These are phyloP conservation scores for Aphanomyces cochlioides DNA, from an alignment of 352 stramenopile genomes.

Conservation along the genomic window DNA sequence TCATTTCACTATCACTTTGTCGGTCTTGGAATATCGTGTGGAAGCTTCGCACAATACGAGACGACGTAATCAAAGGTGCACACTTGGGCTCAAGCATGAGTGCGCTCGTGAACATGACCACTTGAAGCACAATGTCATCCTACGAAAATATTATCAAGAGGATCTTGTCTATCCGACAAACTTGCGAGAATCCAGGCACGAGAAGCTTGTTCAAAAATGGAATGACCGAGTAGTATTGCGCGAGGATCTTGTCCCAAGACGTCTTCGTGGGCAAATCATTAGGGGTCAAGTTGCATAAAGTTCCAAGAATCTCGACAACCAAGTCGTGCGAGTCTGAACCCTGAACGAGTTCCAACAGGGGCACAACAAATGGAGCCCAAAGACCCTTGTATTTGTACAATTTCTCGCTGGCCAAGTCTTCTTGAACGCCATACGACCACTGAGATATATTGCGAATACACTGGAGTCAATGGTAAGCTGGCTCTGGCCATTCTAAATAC, in stretches of 20 bases:
- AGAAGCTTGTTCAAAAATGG: slow-evolving; percentile 91
- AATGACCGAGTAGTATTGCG: slow-evolving; percentile 77
- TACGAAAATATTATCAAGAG: slow-evolving; percentile 26
- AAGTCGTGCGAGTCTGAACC: slow-evolving; percentile 90
- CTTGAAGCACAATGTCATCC: slow-evolving; percentile 90
- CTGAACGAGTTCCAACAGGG: slow-evolving; percentile 82
- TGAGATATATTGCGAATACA: slow-evolving; percentile 84
- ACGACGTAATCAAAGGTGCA: slow-evolving; percentile 66
- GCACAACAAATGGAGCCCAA: slow-evolving; percentile 88
- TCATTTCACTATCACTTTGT: slow-evolving; percentile 82
- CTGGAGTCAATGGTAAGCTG: slow-evolving; percentile 33
- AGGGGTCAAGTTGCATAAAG: slow-evolving; percentile 89
- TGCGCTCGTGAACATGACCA: slow-evolving; percentile 80
- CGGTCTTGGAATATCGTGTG: slow-evolving; percentile 83
- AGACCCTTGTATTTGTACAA: slow-evolving; percentile 90
- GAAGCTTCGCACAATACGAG: slow-evolving; percentile 66
- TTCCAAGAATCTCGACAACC: slow-evolving; percentile 91
- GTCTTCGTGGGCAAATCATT: slow-evolving; percentile 84
- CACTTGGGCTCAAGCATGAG: slow-evolving; percentile 83
- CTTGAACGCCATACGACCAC: slow-evolving; percentile 90
- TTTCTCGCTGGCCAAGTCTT: slow-evolving; percentile 78
- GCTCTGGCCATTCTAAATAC: neutral
- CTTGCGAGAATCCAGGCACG: slow-evolving; percentile 86
- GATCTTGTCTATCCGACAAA: neutral
- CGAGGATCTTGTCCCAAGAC: slow-evolving; percentile 87